Percentiles rank a stretch among this genome's conserved stretches.
Conservation (phyloP, 441 rosid species). For the Isatis lusitanica region DNA sequence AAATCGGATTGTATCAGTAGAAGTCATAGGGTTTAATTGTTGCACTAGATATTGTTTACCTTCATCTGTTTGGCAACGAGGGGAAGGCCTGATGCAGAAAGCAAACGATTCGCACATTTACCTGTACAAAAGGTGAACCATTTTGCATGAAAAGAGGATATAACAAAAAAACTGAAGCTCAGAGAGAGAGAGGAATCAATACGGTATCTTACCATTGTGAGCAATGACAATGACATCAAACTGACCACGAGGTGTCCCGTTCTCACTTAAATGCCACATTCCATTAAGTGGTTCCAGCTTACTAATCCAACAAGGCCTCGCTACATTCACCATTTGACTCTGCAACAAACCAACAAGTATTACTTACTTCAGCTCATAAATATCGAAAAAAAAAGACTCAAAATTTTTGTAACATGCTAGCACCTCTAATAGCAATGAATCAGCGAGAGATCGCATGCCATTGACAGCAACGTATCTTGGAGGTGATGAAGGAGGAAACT, state of each 20-base stretch:
- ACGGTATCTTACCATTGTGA: constrained; percentile 71
- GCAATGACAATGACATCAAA: constrained; percentile 88
- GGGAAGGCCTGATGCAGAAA: constrained; percentile 86
- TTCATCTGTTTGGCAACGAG: constrained; percentile 88
- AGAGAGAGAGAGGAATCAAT: neutral
- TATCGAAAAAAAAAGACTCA: neutral
- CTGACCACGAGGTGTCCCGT: constrained; percentile 69
- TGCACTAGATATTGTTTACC: constrained; percentile 40
- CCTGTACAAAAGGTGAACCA: constrained; percentile 50
- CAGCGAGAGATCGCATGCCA: constrained; percentile 88
- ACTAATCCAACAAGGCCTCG: constrained; percentile 94
- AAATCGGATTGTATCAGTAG: constrained; percentile 9
- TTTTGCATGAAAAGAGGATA: neutral
- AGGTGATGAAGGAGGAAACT: constrained; percentile 49
- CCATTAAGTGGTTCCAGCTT: constrained; percentile 79
- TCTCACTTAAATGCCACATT: constrained; percentile 92
- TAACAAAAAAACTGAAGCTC: constrained; percentile 15
- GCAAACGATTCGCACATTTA: constrained; percentile 94
- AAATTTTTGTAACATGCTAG: neutral
- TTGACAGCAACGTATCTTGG: constrained; percentile 71
- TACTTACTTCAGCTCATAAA: constrained; percentile 8
- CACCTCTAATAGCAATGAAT: constrained; percentile 73
- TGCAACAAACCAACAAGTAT: constrained; percentile 31
- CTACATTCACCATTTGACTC: constrained; percentile 66
- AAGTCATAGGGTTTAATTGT: neutral